A percentile compares a stretch with the other conserved stretches of the same genome.
These are phyloP conservation scores for Pontederia crassipes DNA, from an alignment of 176 grass and related monocot genomes.

Conservation along the genomic window DNA sequence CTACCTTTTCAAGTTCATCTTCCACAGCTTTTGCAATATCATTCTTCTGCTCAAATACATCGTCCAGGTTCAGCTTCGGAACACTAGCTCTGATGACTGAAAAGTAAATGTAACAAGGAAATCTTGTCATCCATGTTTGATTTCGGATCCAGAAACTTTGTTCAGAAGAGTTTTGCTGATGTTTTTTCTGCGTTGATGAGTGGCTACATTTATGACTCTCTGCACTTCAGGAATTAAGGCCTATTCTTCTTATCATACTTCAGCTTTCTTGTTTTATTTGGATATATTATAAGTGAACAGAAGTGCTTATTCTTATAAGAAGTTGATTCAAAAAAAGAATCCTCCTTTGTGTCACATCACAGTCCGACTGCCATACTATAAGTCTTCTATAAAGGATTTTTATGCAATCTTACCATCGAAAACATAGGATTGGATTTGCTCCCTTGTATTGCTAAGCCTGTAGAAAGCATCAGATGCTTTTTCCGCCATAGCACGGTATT, in stretches of 20 bases:
- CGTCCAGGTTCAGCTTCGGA: slow-evolving; percentile 11
- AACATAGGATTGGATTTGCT: slow-evolving; percentile 23
- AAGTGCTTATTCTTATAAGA: too few relatives aligned
- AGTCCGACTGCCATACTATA: neutral
- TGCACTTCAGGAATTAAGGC: too few relatives aligned
- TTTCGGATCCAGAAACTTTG: neutral
- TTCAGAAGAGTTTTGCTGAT: neutral
- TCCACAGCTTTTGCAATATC: slow-evolving; percentile 10
- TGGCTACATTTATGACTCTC: too few relatives aligned
- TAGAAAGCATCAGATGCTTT: slow-evolving; percentile 19
- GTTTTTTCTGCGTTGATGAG: too few relatives aligned
- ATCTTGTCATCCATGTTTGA: neutral
- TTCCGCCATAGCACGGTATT: slow-evolving; percentile 8
- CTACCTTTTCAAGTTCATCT: slow-evolving; percentile 4
- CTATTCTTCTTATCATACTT: too few relatives aligned
- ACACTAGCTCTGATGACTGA: slow-evolving; percentile 10
- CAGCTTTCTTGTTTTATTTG: too few relatives aligned
- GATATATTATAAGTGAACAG: too few relatives aligned
- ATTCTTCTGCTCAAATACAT: slow-evolving; percentile 14
- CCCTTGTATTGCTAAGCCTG: slow-evolving; percentile 14
- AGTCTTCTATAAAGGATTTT: neutral
- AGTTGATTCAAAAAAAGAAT: too few relatives aligned
- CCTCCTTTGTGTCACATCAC: too few relatives aligned
- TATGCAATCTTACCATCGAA: slow-evolving; percentile 11
- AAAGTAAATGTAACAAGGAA: neutral